phyloP scores from a whole-genome alignment of 495 filamentous ascomycete genomes.

The Neurospora sp. region DNA sequence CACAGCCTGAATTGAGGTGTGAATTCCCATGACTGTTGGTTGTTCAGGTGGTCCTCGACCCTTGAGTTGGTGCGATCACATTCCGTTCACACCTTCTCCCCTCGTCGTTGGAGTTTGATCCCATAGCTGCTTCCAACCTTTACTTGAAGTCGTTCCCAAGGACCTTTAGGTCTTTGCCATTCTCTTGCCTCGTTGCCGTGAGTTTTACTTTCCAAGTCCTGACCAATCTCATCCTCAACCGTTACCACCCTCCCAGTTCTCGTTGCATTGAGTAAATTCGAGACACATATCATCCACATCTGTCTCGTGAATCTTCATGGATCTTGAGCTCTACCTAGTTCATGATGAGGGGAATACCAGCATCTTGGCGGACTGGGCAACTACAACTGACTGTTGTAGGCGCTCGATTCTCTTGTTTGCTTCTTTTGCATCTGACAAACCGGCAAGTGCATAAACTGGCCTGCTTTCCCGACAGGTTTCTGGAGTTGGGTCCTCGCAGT shows the following conservation, averaged over 20 bases:
- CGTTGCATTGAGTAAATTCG: neutral
- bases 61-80: neutral
- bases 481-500: neutral
- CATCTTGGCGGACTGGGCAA: neutral
- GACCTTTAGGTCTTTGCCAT: neutral
- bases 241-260: neutral
- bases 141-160: neutral
- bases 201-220: neutral
- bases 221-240: neutral
- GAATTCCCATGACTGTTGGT: neutral
- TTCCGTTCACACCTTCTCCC: neutral
- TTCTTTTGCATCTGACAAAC: neutral
- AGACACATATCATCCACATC: neutral
- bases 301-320: neutral
- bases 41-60: neutral
- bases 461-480: neutral
- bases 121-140: neutral
- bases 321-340: neutral
- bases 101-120: neutral
- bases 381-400: neutral
- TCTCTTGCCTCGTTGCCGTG: neutral
- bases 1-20: neutral
- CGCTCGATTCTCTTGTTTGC: neutral
- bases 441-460: neutral
- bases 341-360: neutral